Conservation (phyloP, 2,329 filamentous ascomycete genomes). For the Penicillium sp. region DNA sequence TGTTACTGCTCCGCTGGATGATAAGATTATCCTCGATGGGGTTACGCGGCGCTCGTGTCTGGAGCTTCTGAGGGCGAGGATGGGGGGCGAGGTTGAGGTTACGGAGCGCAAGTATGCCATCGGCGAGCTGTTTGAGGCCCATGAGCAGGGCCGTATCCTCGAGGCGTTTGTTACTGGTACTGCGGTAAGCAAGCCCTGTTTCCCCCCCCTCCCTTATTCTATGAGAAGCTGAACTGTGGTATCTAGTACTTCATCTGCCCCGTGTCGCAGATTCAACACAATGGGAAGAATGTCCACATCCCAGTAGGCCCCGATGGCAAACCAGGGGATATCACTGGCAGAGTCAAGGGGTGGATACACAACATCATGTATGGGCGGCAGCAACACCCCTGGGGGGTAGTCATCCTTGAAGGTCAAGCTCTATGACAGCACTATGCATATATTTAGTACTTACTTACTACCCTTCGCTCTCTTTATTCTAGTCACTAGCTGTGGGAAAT, state of each 20-base stretch:
- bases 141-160: slow-evolving; percentile 71
- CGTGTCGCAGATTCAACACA: slow-evolving; percentile 15
- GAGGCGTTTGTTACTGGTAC: slow-evolving; percentile 87
- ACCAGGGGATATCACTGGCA: slow-evolving; percentile 13
- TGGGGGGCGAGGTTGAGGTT: slow-evolving; percentile 55
- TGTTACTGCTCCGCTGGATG: slow-evolving; percentile 78
- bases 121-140: slow-evolving; percentile 71
- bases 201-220: too few species aligned
- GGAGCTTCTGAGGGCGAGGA: neutral
- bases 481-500: too few species aligned
- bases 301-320: neutral
- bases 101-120: slow-evolving; percentile 82
- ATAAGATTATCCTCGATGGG: slow-evolving; percentile 80
- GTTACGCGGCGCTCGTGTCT: slow-evolving; percentile 66
- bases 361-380: slow-evolving; percentile 22
- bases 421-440: neutral
- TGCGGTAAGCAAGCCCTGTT: slow-evolving; percentile 47
- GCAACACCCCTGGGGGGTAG: slow-evolving; percentile 17
- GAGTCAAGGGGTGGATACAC: slow-evolving; percentile 19
- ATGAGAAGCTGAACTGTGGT: neutral
- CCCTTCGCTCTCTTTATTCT: too few species aligned
- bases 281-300: slow-evolving; percentile 3
- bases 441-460: too few species aligned
- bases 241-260: slow-evolving; percentile 19
- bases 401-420: slow-evolving; percentile 11